Base-by-base conservation (phyloP, 2,329 filamentous ascomycete genomes). In the Penicillium italicum region DNA sequence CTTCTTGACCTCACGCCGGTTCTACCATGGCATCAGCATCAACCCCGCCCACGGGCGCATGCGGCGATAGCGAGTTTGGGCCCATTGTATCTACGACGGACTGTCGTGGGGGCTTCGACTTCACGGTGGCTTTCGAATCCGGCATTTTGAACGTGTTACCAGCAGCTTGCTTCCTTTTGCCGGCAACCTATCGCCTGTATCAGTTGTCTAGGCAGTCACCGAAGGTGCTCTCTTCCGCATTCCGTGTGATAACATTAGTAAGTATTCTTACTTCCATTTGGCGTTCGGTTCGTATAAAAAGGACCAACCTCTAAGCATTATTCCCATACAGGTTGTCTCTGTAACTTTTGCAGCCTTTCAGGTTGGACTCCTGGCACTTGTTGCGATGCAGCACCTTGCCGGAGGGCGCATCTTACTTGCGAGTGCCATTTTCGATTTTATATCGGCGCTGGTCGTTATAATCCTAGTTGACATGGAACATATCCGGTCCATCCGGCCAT, bases 401-500 rank as follows among this genome's bases (percentile, higher is more conserved):
- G 31, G 31, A 16, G 31, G 14, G 5, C 31, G 14, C 2, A 34
- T 34, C 5, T 34, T 28, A 50, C 43, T 40, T 47, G 56, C 38
- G 14, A 45, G 50, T 24, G 45, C 55, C 41, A 41, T 57, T 14
- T 50, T 67, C 22, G 60, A 59, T 34, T 55, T 66, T 38, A 18
- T 60, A 44, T 53, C 61, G 10, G 64, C 63, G 18, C 57, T 61
- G 28, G 55, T 38, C 11, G 34, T 65, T 58, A 12, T 66, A 54
- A 3, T 61, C 9, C 54, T 59, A 4, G 28, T 57, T 36, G 59
- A 61, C 37, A 55, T 65, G 22, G 68, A 70, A 52, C 66, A 71
- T 24, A 40, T 61, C 43, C 60, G 67, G 14, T 67, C 65, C 6
- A 55, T 71, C 50, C 53, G 67, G 40, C 69, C 69, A 50, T 68